Base-by-base conservation (phyloP, 169 alveolate species). In the Plasmodium gallinaceum region DNA sequence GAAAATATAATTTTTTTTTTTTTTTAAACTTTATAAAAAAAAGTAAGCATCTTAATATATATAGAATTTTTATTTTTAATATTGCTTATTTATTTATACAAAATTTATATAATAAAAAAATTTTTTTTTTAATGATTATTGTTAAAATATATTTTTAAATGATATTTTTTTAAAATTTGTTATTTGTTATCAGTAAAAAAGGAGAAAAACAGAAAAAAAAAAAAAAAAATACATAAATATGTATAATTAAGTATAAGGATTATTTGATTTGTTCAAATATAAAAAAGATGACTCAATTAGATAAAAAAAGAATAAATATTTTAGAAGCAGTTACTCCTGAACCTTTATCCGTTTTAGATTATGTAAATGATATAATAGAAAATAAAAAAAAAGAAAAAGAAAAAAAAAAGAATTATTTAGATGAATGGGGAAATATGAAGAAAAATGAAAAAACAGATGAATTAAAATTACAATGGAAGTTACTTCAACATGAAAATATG, bases 341-440 rank as follows among this genome's bases (percentile, higher is more conserved):
- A 18, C 88, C 92, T 14, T 22, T 86, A 20, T 86, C 92, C 3
- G 92, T 86, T 6, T 32, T 86, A 22, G 87, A 71, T 42, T 64
- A 70, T 73, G 92, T 86, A 10, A 71, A 86, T 26, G 74, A 86
- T 51, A 42, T 71, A 7, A 24, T 86, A n/a, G 32, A 58, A 0
- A 69, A 71, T 16, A 86, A 86, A 45, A 42, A 20, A 39, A 61
- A 12, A 39, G 92, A 57, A 37, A 86, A 65, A 43, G 57, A 60
- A 52, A n/a, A 37, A 48, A 86, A 86, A 61, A 86, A 86, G 42
- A 65, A 58, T 14, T 12, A n/a, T 0, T 60, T 86, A 71, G 60
- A 45, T 46, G 92, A 71, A 26, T 86, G 92, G 92, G 92, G 87
- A 4, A 2, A 69, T 86, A 70, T 86, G 87, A 86, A 71, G 12